Evolutionary conservation across 2,329 filamentous ascomycete genomes (phyloP).

Genomic region (Colletotrichum caudatum): DNA sequence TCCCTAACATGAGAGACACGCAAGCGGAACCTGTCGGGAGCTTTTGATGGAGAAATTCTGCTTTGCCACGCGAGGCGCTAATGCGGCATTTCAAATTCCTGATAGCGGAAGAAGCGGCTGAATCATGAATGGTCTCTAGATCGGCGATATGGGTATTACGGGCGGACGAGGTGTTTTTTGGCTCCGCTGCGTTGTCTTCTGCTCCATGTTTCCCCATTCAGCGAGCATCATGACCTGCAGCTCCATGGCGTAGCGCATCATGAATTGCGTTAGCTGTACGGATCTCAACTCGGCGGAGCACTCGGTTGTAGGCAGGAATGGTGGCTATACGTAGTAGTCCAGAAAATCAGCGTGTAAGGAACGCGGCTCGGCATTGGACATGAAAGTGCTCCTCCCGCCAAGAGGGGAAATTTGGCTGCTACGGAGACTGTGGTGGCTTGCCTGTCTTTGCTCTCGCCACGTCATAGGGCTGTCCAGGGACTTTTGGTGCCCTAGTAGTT

Average conservation of each 20-base stretch:
- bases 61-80: not conserved
- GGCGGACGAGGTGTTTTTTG: not conserved
- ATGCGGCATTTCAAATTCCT: not conserved
- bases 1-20: not conserved
- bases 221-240: not conserved
- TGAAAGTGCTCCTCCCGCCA: not conserved
- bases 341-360: not conserved
- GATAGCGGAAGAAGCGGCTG: slow-evolving; percentile 8
- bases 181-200: not conserved
- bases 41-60: slow-evolving; percentile 1
- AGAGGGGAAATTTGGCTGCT: not conserved
- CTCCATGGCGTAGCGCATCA: not conserved
- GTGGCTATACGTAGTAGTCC: not conserved
- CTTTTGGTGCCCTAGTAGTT: too few relatives aligned
- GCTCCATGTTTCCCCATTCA: not conserved
- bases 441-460: not conserved
- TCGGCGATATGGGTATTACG: not conserved
- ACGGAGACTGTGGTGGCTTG: not conserved
- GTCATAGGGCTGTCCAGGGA: not conserved
- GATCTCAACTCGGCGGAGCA: not conserved
- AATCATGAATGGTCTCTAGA: not conserved
- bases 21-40: not conserved
- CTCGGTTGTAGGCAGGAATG: not conserved
- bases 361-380: not conserved
- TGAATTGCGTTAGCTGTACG: not conserved